Conservation (phyloP, 179 eudicot species). For the Amaranthus tricolor region DNA sequence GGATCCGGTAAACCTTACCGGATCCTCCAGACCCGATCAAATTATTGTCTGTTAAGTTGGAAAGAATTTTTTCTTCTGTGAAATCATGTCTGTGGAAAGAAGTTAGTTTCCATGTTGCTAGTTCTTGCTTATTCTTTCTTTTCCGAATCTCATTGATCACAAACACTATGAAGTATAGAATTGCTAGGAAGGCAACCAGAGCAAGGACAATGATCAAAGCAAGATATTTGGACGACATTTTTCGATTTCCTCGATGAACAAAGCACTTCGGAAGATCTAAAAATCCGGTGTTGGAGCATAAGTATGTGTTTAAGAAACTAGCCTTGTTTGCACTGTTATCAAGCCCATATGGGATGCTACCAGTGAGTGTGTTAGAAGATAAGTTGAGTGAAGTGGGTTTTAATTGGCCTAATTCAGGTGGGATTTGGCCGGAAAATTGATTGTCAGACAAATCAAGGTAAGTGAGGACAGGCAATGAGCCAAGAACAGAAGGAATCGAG, state of each 20-base stretch:
- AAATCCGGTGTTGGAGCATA: conserved; percentile 45
- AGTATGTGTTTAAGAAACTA: conserved; percentile 52
- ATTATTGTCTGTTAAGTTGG: conserved; percentile 49
- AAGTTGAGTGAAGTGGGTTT: conserved; percentile 47
- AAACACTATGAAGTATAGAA: conserved; percentile 30
- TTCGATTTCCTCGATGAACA: conserved; percentile 5
- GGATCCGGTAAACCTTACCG: conserved; percentile 62
- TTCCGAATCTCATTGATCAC: conserved; percentile 32
- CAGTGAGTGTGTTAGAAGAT: conserved; percentile 58
- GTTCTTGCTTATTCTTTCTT: conserved; percentile 36
- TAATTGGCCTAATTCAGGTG: conserved; percentile 44
- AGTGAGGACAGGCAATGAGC: conserved; percentile 48
- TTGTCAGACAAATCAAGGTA: conserved; percentile 59
- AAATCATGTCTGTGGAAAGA: conserved; percentile 70
- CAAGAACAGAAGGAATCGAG: conserved; percentile 46
- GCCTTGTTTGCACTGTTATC: conserved; percentile 46
- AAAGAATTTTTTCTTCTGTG: conserved; percentile 53
- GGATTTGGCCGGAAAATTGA: conserved; percentile 59
- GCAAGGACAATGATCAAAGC: conserved; percentile 48
- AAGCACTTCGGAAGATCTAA: conserved; percentile 44
- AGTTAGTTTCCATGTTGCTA: conserved; percentile 60
- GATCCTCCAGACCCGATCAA: conserved; percentile 88
- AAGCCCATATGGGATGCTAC: conserved; percentile 52
- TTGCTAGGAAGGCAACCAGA: conserved; percentile 28
- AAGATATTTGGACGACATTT: conserved; percentile 35